These are phyloP conservation scores for Fusarium setosum DNA, from an alignment of 2,329 filamentous ascomycete species.

Conservation along the genomic window DNA sequence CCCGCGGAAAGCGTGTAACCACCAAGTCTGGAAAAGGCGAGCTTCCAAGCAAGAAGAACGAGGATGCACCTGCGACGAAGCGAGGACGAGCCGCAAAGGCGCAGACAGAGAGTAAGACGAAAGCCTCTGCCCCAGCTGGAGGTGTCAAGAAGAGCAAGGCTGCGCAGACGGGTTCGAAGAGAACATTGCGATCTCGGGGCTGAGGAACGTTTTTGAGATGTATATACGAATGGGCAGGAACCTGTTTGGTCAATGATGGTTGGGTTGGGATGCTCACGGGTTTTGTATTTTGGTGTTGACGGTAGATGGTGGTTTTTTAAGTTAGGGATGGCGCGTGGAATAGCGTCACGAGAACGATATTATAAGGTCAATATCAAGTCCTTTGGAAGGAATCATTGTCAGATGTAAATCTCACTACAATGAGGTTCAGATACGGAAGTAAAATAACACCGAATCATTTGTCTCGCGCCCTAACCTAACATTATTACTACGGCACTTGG, in stretches of 20 bases:
- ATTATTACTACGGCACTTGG: too few relatives aligned
- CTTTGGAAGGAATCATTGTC: not conserved
- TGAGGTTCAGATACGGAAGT: too few relatives aligned
- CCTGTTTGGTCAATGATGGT: not conserved
- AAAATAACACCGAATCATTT: too few relatives aligned
- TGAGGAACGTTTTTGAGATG: conserved; percentile 7
- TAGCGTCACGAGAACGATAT: not conserved
- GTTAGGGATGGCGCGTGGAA: not conserved
- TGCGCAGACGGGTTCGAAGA: conserved; percentile 28
- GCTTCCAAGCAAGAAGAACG: conserved; percentile 27
- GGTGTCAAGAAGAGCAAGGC: conserved; percentile 34
- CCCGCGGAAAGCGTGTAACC: conserved; percentile 30
- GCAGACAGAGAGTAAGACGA: conserved; percentile 1
- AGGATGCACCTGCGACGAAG: conserved; percentile 13
- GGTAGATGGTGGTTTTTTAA: conserved; percentile 2
- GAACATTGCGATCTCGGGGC: conserved; percentile 32
- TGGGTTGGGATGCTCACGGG: not conserved
- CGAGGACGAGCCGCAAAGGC: conserved; percentile 22
- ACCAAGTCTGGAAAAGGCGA: conserved; percentile 41
- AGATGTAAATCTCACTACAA: too few relatives aligned
- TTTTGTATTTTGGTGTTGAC: conserved; percentile 1
- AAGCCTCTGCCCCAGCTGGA: conserved; percentile 26
- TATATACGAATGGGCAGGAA: not conserved
- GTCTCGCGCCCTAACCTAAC: too few relatives aligned
- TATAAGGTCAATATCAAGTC: not conserved